Conservation (phyloP, 2,329 filamentous ascomycete genomes). For the Cladosporium sphaerospermum region DNA sequence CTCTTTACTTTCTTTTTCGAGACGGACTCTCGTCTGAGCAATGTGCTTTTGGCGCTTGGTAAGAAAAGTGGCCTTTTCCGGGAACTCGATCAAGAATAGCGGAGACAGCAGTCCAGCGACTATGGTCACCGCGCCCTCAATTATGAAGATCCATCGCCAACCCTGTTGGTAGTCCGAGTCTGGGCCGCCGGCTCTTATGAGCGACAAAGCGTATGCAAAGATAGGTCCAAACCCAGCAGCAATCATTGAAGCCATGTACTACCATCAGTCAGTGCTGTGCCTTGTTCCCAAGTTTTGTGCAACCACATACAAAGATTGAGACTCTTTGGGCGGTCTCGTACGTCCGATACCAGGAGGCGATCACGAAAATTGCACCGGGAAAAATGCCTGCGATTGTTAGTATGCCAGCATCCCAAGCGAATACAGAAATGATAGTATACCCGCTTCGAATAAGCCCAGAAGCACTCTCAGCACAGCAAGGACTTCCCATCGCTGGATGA, state of each 20-base stretch:
- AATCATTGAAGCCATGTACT: conserved; percentile 33
- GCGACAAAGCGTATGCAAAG: conserved; percentile 28
- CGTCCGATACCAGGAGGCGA: conserved; percentile 22
- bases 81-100: conserved; percentile 37
- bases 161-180: conserved; percentile 28
- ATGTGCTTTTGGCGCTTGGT: conserved; percentile 26
- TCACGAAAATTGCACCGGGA: conserved; percentile 31
- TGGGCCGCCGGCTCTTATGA: conserved; percentile 25
- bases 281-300: no score
- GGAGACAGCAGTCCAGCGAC: conserved; percentile 35
- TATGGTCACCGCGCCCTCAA: conserved; percentile 35
- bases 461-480: conserved; percentile 51
- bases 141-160: conserved; percentile 35
- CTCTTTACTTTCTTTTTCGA: conserved; percentile 24
- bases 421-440: conserved; percentile 34
- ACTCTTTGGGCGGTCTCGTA: conserved; percentile 30
- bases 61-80: conserved; percentile 31
- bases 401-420: no score
- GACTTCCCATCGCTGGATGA: conserved; percentile 46
- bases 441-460: conserved; percentile 56
- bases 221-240: conserved; percentile 31
- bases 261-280: no score
- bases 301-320: conserved; percentile 30
- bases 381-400: conserved; percentile 16
- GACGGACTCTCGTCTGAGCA: conserved; percentile 28